Evolutionary conservation across 2,329 filamentous ascomycete genomes (phyloP).

Genomic region (Microdochium bolleyi): DNA sequence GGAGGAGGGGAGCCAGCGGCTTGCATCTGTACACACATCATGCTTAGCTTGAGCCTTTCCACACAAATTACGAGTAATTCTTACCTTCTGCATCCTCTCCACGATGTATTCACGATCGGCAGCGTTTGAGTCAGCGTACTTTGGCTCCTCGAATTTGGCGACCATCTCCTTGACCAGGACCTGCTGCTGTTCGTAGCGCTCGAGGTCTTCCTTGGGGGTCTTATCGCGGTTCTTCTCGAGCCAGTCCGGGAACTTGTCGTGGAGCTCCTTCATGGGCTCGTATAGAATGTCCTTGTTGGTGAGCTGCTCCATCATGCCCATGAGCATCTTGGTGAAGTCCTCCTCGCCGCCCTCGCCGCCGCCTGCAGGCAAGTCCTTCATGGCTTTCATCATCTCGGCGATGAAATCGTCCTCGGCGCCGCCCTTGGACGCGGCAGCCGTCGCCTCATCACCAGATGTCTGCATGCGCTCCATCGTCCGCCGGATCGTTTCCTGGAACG

Average conservation of each 20-base stretch:
- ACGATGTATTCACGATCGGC: conserved; percentile 87
- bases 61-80: conserved; percentile 9
- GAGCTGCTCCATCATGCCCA: conserved; percentile 98
- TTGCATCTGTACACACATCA: conserved; percentile 70
- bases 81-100: conserved; percentile 94
- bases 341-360: conserved; percentile 58
- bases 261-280: conserved; percentile 95
- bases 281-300: conserved; percentile 98
- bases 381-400: conserved; percentile 85
- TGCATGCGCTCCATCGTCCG: conserved; percentile 97
- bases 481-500: conserved; percentile 87
- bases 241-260: conserved; percentile 90
- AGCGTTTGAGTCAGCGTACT: conserved; percentile 75
- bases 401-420: conserved; percentile 70
- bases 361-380: conserved; percentile 55
- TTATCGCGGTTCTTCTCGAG: conserved; percentile 66
- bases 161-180: conserved; percentile 79
- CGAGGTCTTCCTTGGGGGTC: conserved; percentile 63
- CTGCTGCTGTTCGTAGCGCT: conserved; percentile 76
- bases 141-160: conserved; percentile 72
- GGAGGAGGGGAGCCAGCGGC: conserved; percentile 80
- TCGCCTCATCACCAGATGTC: conserved; percentile 76
- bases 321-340: conserved; percentile 88
- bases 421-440: conserved; percentile 63
- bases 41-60: conserved; percentile 1